Percentiles rank a stretch among this genome's conserved stretches.
phyloP scores from a whole-genome alignment of 371 early-diverging fungal species.

The Chytridium lagenaria region DNA sequence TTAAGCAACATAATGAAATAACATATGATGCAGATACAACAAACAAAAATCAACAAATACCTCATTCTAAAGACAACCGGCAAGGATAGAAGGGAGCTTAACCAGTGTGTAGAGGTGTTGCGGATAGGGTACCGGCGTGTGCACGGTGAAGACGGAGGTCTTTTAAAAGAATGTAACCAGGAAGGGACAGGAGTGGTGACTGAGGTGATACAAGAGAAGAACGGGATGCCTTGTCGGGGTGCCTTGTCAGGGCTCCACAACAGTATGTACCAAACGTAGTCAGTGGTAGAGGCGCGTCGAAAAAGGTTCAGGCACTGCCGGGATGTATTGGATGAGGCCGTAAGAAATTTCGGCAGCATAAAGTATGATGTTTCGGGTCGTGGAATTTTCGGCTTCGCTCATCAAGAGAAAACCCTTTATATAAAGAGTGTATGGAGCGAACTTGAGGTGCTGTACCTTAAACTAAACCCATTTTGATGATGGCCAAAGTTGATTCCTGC shows the following conservation, averaged over 20 bases:
- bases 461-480: background rate
- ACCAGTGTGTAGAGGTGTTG: background rate
- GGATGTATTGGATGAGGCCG: too few relatives aligned
- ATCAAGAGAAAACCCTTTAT: background rate
- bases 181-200: background rate
- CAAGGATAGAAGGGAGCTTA: background rate
- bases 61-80: background rate
- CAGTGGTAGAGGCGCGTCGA: background rate
- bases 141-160: background rate
- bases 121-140: background rate
- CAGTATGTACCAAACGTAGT: background rate
- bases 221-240: too few relatives aligned
- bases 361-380: too few relatives aligned
- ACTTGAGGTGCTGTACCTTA: background rate
- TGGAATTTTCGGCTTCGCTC: background rate
- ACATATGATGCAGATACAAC: too few relatives aligned
- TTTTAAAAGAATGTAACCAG: background rate
- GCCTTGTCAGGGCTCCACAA: background rate
- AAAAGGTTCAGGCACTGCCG: background rate
- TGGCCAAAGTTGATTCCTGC: background rate
- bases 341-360: too few relatives aligned
- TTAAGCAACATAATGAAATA: background rate
- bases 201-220: background rate
- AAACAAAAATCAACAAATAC: too few relatives aligned
- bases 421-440: background rate